phyloP scores from a whole-genome alignment of 805 yeast species.

The Candida ascalaphidarum region DNA sequence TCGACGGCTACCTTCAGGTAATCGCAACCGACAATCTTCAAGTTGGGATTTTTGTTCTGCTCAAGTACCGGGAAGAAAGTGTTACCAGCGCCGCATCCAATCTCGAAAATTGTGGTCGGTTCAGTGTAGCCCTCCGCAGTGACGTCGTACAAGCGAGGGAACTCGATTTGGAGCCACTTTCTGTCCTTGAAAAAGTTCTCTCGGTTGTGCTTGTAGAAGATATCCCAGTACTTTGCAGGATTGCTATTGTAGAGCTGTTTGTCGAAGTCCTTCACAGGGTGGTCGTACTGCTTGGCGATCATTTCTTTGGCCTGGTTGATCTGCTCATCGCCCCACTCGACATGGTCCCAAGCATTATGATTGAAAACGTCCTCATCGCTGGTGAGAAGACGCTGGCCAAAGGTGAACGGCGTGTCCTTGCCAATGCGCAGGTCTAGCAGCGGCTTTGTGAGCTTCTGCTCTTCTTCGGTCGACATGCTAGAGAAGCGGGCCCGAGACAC shows the following conservation, averaged over 20 bases:
- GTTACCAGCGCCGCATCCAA: constrained; percentile 98
- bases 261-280: constrained; percentile 86
- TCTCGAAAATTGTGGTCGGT: constrained; percentile 71
- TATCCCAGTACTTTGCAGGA: constrained; percentile 94
- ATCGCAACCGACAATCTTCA: constrained; percentile 79
- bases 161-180: constrained; percentile 92
- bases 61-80: constrained; percentile 85
- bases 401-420: constrained; percentile 82
- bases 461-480: too few relatives aligned
- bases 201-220: constrained; percentile 80
- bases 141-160: constrained; percentile 75
- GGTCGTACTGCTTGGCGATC: constrained; percentile 64
- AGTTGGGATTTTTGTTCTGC: constrained; percentile 72
- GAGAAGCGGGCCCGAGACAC: too few relatives aligned
- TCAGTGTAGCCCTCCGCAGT: constrained; percentile 60
- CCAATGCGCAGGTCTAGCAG: constrained; percentile 56
- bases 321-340: constrained; percentile 95
- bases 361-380: constrained; percentile 78
- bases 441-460: constrained; percentile 27
- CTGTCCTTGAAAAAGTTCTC: constrained; percentile 96
- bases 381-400: constrained; percentile 76
- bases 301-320: constrained; percentile 62
- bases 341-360: constrained; percentile 96
- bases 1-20: constrained; percentile 87
- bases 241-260: constrained; percentile 68